Conservation (phyloP, 1,284 basidiomycete genomes). For the Trametes sp. region DNA sequence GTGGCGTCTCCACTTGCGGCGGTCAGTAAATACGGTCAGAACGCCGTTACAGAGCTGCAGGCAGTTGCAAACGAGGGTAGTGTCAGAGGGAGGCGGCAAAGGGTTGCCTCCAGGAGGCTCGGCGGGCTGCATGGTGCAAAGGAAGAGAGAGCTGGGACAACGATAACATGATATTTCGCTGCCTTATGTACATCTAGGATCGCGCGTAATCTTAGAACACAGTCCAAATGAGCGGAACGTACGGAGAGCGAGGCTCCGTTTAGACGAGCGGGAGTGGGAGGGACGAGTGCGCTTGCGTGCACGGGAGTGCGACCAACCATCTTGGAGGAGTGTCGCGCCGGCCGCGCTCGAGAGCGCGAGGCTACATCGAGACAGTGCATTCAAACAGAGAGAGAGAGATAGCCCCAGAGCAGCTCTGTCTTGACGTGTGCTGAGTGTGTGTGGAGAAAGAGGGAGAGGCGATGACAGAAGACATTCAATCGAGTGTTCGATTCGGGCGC, state of each 20-base stretch:
- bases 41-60: neutral
- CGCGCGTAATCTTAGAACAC: too few species aligned
- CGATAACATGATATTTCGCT: too few species aligned
- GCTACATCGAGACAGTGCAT: neutral
- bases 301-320: neutral
- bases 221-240: too few species aligned
- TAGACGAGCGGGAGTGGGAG: too few species aligned
- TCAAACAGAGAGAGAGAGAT: neutral
- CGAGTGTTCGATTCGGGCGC: neutral
- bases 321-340: neutral
- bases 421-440: neutral
- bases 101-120: neutral
- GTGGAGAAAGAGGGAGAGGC: neutral
- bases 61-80: neutral
- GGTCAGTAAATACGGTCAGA: neutral
- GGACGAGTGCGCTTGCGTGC: neutral
- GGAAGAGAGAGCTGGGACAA: neutral
- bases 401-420: neutral
- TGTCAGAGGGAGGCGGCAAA: neutral
- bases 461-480: neutral
- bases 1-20: neutral
- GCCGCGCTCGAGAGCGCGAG: neutral
- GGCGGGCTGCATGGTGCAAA: neutral
- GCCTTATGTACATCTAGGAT: too few species aligned
- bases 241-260: too few species aligned